Percentiles rank a stretch among this genome's conserved stretches.
Conservation (phyloP, 305 asterid genomes). For the Fraxinus sp. region DNA sequence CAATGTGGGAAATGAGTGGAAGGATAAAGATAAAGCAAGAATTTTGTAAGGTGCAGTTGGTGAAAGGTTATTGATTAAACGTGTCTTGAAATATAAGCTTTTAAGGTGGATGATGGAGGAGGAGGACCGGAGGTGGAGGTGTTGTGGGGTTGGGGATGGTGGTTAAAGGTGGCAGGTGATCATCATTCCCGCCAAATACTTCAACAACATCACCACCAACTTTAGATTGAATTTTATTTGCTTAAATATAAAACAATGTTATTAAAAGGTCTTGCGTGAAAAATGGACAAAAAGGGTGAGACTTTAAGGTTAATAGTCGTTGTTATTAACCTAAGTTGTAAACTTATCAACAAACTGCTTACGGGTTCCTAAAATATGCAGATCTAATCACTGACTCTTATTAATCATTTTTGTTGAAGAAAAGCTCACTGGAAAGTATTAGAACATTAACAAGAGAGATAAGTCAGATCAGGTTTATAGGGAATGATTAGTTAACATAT, state of each 20-base stretch:
- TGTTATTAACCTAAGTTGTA: constrained; percentile 17
- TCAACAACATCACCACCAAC: constrained; percentile 41
- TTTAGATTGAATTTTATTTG: constrained; percentile 19
- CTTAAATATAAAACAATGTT: not conserved
- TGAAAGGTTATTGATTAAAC: constrained; percentile 15
- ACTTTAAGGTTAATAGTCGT: constrained; percentile 29
- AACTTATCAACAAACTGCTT: not conserved
- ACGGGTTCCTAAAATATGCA: not conserved
- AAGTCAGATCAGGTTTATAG: not conserved
- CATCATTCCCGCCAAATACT: constrained; percentile 47
- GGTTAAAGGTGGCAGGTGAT: constrained; percentile 74
- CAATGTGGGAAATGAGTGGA: constrained; percentile 28
- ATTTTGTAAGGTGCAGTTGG: constrained; percentile 29
- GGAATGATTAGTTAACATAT: not conserved
- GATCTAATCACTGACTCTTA: not conserved
- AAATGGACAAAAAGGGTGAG: constrained; percentile 13
- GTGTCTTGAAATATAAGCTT: constrained; percentile 26
- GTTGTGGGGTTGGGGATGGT: constrained; percentile 64
- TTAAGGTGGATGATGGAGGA: constrained; percentile 29
- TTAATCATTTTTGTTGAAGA: not conserved
- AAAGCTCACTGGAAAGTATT: not conserved
- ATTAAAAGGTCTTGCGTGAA: constrained; percentile 21
- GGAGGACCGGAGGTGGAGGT: constrained; percentile 31
- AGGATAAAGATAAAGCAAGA: constrained; percentile 22
- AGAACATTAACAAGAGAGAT: not conserved